Evolutionary conservation across 305 asterid species (phyloP), one percentile per base, ranked within the genome.

Genomic region (Fraxinus sp.): DNA sequence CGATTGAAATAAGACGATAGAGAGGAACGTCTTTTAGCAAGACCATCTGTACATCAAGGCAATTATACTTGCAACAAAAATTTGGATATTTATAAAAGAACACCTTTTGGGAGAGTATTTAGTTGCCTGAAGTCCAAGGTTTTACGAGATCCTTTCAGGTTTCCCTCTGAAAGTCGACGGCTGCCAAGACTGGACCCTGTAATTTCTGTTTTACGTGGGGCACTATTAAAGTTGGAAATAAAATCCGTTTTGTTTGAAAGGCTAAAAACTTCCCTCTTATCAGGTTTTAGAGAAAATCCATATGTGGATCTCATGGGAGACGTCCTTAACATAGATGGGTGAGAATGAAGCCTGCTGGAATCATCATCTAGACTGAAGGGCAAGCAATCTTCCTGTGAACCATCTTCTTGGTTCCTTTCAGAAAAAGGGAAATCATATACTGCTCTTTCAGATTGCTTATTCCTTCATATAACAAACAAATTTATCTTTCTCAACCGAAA

Each of bases 351-450:
- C 72, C 87, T 89, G 75, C 89, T 81, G 79, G 92, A 84, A 87
- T 93, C 97, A 13, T 91, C 91, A 85, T 96, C 98, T 30, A 93
- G 90, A 85, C 86, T 89, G 77, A 94, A 93, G 10, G 98, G 98
- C 73, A 96, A 90, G 86, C 90, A 86, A 88, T 91, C 92, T 90
- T 93, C 98, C 80, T 87, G 99, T 83, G 90, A 87, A 87, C 81
- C 84, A 80, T 87, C 92, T 85, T 85, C 95, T 10, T 86, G n/a
- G 57, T 81, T 89, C 87, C 91, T 85, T 80, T 81, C 87, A 75
- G 95, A 81, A 89, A 86, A 85, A 66, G 92, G 87, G 79, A 87
- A 92, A 64, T 87, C 89, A 74, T 87, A 91, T 68, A 84, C 78
- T 59, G 81, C 80, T 85, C 89, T 89, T 79, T 79, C 90, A 18